Evolutionary conservation across 208 protist species (phyloP).

Genomic region (Trypanosoma rangeli): DNA sequence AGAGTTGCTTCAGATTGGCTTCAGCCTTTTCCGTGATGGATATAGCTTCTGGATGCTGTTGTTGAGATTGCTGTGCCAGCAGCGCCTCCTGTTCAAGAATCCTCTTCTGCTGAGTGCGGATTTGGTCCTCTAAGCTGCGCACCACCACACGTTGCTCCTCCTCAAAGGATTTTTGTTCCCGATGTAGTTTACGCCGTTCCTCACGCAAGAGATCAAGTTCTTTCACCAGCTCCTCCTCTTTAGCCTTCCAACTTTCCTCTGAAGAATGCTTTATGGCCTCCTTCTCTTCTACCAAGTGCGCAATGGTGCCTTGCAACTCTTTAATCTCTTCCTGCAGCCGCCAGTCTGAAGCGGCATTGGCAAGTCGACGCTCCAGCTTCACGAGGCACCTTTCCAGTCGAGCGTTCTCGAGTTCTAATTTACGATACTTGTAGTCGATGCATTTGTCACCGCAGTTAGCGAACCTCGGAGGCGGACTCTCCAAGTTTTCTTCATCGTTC

Average conservation of each 20-base stretch:
- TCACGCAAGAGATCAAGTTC: constrained; percentile 63
- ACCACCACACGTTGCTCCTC: constrained; percentile 38
- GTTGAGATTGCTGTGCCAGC: constrained; percentile 11
- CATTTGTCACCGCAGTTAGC: neutral
- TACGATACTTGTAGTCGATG: neutral
- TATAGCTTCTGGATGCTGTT: constrained; percentile 17
- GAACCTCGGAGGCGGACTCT: neutral
- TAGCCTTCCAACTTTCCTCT: constrained; percentile 35
- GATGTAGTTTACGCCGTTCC: constrained; percentile 36
- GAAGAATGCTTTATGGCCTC: constrained; percentile 27
- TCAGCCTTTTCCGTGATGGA: constrained; percentile 19
- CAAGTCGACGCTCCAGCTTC: constrained; percentile 18
- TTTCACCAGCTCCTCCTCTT: constrained; percentile 60
- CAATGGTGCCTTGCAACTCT: constrained; percentile 19
- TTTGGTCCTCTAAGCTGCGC: constrained; percentile 37
- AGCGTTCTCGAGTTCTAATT: constrained; percentile 49
- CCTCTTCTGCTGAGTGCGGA: constrained; percentile 21
- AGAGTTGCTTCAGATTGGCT: constrained; percentile 32
- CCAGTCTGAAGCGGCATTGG: constrained; percentile 27
- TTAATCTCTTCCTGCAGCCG: constrained; percentile 35
- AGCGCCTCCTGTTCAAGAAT: constrained; percentile 10
- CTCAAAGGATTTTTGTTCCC: constrained; percentile 30
- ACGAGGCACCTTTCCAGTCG: constrained; percentile 33
- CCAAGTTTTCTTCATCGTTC: neutral
- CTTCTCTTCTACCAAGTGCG: constrained; percentile 12